These are phyloP conservation scores for Chloris gayana DNA, from an alignment of 176 grass and related monocot species.

Conservation along the genomic window DNA sequence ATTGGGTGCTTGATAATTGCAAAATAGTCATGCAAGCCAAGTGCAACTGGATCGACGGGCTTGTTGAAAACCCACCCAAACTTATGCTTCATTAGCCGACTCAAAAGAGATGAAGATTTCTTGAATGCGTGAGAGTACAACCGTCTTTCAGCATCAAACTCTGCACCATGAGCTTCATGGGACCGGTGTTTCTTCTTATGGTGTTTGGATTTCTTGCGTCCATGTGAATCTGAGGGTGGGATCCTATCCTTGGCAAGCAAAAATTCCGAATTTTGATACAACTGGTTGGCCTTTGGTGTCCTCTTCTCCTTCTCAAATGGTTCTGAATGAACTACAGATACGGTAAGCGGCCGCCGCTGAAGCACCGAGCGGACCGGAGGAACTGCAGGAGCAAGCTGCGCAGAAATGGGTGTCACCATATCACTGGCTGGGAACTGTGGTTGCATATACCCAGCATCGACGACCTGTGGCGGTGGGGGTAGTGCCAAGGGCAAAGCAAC, in stretches of 20 bases:
- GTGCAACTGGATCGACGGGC: slow-evolving; percentile 69
- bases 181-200: slow-evolving; percentile 61
- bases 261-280: slow-evolving; percentile 81
- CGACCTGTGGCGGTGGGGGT: slow-evolving; percentile 14
- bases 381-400: slow-evolving; percentile 8
- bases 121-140: slow-evolving; percentile 71
- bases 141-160: slow-evolving; percentile 52
- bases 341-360: slow-evolving; percentile 46
- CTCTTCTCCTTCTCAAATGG: slow-evolving; percentile 84
- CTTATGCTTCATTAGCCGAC: slow-evolving; percentile 85
- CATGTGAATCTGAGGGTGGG: slow-evolving; percentile 53
- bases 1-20: slow-evolving; percentile 83
- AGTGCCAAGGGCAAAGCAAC: not conserved
- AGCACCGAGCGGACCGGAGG: slow-evolving; percentile 19
- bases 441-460: slow-evolving; percentile 47
- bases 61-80: slow-evolving; percentile 97
- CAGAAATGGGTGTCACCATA: slow-evolving; percentile 31
- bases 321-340: slow-evolving; percentile 57
- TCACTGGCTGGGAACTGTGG: slow-evolving; percentile 58
- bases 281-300: slow-evolving; percentile 81
- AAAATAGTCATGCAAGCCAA: slow-evolving; percentile 87
- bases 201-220: slow-evolving; percentile 65
- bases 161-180: slow-evolving; percentile 30
- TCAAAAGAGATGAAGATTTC: slow-evolving; percentile 66
- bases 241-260: slow-evolving; percentile 93